Conservation (phyloP, 257 asterid species). For the Oldenlandia corymbosa region DNA sequence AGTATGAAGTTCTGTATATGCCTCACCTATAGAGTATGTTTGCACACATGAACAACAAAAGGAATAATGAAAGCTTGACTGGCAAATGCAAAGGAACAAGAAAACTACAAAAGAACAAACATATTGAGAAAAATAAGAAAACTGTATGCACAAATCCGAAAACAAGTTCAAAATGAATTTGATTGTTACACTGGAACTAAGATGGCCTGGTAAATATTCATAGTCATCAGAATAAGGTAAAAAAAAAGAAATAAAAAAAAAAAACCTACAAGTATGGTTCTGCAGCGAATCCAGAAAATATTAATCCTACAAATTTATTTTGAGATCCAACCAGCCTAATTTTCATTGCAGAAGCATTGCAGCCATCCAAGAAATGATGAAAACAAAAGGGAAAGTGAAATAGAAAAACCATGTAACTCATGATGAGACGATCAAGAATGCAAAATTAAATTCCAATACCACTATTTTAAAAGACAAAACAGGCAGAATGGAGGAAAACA, state of each 20-base stretch:
- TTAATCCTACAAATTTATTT: too few species aligned
- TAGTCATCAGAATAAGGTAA: not conserved
- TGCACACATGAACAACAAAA: too few species aligned
- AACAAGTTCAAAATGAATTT: not conserved
- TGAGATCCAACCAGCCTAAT: not conserved
- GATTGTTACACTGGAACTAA: not conserved
- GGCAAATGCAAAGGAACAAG: not conserved
- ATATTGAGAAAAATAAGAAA: not conserved
- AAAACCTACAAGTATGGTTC: not conserved
- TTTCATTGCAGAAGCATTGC: not conserved
- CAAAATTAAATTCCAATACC: not conserved
- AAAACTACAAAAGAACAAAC: not conserved
- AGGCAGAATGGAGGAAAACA: too few species aligned
- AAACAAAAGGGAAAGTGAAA: too few species aligned
- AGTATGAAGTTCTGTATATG: not conserved
- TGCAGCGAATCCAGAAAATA: not conserved
- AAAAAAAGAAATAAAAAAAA: not conserved
- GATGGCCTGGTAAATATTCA: not conserved
- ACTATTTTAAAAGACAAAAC: not conserved
- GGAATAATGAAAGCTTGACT: not conserved
- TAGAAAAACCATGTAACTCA: not conserved
- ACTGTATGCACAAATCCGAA: not conserved
- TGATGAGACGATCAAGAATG: not conserved
- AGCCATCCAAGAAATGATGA: not conserved
- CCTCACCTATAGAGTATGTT: not conserved